Evolutionary conservation across 495 filamentous ascomycete genomes (phyloP).

Genomic region (Podospora appendiculata): DNA sequence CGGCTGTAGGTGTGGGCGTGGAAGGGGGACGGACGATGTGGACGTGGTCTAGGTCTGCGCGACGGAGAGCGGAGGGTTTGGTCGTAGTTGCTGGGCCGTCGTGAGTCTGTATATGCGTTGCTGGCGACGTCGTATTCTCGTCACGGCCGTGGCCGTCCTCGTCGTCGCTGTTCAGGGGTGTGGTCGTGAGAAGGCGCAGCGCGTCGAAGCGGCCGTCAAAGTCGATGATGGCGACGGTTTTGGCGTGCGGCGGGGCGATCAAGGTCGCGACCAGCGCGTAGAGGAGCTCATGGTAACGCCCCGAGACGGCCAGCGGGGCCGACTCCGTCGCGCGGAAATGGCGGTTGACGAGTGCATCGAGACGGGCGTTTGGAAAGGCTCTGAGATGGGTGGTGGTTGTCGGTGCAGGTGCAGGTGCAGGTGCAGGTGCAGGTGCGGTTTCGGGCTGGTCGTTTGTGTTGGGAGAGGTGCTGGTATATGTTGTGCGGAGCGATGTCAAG

Average conservation of each 20-base stretch:
- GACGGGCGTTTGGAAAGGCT: constrained; percentile 30
- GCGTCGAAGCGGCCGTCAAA: constrained; percentile 60
- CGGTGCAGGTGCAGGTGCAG: not conserved
- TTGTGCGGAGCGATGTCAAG: constrained; percentile 38
- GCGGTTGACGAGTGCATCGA: constrained; percentile 31
- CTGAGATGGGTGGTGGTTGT: constrained; percentile 5
- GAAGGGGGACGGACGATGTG: constrained; percentile 29
- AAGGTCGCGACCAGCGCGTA: constrained; percentile 54
- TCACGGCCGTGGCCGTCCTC: not conserved
- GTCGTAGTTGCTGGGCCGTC: not conserved
- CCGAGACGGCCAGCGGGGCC: constrained; percentile 31
- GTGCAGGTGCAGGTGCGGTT: constrained; percentile 3
- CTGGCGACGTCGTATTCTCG: not conserved
- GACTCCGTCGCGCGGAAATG: constrained; percentile 30
- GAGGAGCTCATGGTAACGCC: constrained; percentile 59
- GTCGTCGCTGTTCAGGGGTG: not conserved
- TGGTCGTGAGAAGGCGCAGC: constrained; percentile 36
- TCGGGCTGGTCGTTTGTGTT: not conserved
- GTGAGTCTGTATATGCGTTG: not conserved
- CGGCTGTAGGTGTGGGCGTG: constrained; percentile 7
- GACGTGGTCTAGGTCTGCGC: constrained; percentile 28
- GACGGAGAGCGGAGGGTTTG: not conserved
- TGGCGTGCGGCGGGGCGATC: constrained; percentile 43
- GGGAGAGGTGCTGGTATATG: constrained; percentile 16
- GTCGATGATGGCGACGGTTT: constrained; percentile 64